Percentiles rank a stretch among this genome's conserved stretches.
These are phyloP conservation scores for Cnidoscolus chayamansa DNA, from an alignment of 441 rosid genomes.

Conservation along the genomic window DNA sequence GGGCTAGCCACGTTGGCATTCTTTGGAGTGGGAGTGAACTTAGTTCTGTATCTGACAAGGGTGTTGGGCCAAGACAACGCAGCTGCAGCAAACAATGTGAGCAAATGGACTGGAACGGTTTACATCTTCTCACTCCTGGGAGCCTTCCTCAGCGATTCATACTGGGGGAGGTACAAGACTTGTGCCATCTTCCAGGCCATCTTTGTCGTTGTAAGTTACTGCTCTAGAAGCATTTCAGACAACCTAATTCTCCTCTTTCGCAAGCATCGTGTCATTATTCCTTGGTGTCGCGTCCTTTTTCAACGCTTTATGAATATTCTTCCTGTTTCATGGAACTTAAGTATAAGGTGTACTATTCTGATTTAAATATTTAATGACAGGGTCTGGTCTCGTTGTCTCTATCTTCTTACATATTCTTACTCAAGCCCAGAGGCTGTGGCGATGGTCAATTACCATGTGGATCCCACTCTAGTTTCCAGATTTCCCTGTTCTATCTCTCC, in stretches of 20 bases:
- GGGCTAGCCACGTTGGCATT: slow-evolving; percentile 93
- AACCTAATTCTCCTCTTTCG: too few relatives aligned
- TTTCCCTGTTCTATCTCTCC: slow-evolving; percentile 66
- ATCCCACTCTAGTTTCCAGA: slow-evolving; percentile 47
- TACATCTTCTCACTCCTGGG: slow-evolving; percentile 91
- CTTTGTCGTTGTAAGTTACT: slow-evolving; percentile 75
- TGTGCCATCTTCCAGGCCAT: slow-evolving; percentile 90
- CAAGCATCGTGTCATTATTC: too few relatives aligned
- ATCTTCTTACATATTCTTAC: slow-evolving; percentile 62
- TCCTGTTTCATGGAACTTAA: too few relatives aligned
- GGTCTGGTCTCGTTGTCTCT: slow-evolving; percentile 68
- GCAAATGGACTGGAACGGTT: slow-evolving; percentile 99
- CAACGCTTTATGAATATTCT: too few relatives aligned
- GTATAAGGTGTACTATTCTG: too few relatives aligned
- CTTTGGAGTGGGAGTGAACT: slow-evolving; percentile 97
- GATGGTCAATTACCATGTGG: slow-evolving; percentile 52
- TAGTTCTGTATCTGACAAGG: slow-evolving; percentile 85
- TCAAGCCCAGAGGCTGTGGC: slow-evolving; percentile 79
- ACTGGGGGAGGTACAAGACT: slow-evolving; percentile 94
- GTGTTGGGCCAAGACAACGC: slow-evolving; percentile 85
- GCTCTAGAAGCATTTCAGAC: too few relatives aligned
- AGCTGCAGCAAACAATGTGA: slow-evolving; percentile 88
- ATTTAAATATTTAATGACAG: slow-evolving; percentile 31
- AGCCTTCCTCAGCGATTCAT: slow-evolving; percentile 93
- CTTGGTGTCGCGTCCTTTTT: too few relatives aligned